phyloP scores from a whole-genome alignment of 1,139 yeast genomes.

The Geotrichum candidum region DNA sequence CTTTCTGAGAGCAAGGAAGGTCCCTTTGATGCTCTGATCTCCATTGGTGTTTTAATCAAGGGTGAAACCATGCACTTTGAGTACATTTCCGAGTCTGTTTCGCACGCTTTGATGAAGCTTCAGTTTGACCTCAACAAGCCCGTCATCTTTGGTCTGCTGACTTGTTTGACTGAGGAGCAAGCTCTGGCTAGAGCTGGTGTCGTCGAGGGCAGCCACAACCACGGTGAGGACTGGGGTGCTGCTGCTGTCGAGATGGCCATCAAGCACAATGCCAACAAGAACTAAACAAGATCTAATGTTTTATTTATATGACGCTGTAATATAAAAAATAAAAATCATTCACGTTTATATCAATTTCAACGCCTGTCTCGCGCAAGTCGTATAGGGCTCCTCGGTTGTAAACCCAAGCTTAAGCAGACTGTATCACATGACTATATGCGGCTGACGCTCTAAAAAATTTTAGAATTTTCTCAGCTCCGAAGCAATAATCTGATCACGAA shows the following conservation, averaged over 20 bases:
- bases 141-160: constrained; percentile 85
- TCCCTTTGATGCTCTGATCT: constrained; percentile 78
- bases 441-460: neutral
- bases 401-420: neutral
- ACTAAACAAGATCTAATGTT: neutral
- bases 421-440: neutral
- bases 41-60: constrained; percentile 91
- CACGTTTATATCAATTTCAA: no score
- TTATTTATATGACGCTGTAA: no score
- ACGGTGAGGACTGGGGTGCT: constrained; percentile 97
- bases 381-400: neutral
- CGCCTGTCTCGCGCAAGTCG: no score
- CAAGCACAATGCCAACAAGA: constrained; percentile 13
- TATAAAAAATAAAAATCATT: no score
- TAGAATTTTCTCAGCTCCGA: neutral
- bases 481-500: neutral
- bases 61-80: constrained; percentile 98
- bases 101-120: constrained; percentile 77
- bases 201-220: constrained; percentile 73
- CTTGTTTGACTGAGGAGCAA: constrained; percentile 90
- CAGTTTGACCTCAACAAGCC: constrained; percentile 71
- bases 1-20: constrained; percentile 40
- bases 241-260: constrained; percentile 93
- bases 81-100: constrained; percentile 86
- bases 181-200: constrained; percentile 94